Evolutionary conservation across 164 flowering plant genomes (phyloP).

Genomic region (Dillenia turbinata): DNA sequence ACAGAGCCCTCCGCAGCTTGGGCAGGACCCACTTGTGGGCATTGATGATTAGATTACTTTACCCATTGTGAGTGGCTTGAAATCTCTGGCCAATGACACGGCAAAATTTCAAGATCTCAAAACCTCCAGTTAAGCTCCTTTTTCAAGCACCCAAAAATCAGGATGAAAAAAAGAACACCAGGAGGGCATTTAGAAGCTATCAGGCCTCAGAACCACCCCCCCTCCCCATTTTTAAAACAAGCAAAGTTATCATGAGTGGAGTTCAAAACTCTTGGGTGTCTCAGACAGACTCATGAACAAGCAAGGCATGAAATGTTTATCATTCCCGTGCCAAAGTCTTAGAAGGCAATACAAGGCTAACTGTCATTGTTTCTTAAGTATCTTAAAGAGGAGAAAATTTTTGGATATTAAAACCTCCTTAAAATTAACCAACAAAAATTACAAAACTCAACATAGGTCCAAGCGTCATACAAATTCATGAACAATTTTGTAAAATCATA

Average conservation of each 20-base stretch:
- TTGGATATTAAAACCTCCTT: not conserved
- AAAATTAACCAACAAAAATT: constrained; percentile 9
- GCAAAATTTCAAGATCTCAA: not conserved
- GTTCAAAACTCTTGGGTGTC: too few relatives aligned
- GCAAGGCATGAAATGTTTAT: too few relatives aligned
- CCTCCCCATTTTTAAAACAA: not conserved
- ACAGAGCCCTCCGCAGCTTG: not conserved
- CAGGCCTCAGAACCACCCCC: not conserved
- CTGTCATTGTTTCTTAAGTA: not conserved
- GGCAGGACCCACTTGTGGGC: not conserved
- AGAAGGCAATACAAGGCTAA: not conserved
- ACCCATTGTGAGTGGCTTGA: constrained; percentile 24
- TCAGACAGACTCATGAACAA: too few relatives aligned
- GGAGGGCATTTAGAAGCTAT: too few relatives aligned
- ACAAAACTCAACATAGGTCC: constrained; percentile 26
- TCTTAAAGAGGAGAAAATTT: not conserved
- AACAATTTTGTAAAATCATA: constrained; percentile 15
- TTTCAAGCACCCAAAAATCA: not conserved
- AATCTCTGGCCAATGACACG: constrained; percentile 11
- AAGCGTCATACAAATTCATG: constrained; percentile 22
- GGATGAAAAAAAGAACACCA: not conserved
- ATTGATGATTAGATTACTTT: not conserved
- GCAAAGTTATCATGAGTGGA: too few relatives aligned
- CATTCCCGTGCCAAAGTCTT: not conserved
- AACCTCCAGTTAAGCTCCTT: not conserved